phyloP scores from a whole-genome alignment of 768 basidiomycete species.

The Serendipita sp. region DNA sequence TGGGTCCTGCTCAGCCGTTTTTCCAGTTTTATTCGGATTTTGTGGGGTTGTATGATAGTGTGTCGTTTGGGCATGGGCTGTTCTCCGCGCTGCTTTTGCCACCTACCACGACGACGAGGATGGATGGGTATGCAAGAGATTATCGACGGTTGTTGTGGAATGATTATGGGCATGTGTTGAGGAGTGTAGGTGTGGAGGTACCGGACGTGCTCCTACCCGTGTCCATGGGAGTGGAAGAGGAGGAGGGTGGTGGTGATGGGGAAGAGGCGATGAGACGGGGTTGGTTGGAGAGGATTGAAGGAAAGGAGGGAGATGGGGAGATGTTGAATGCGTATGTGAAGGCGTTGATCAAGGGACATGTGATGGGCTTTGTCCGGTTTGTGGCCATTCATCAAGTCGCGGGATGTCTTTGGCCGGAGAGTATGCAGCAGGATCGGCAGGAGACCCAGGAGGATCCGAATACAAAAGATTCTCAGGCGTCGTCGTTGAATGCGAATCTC shows the following conservation, averaged over 20 bases:
- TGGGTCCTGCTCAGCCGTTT: slow-evolving; percentile 59
- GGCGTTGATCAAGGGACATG: slow-evolving; percentile 29
- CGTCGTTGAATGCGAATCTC: no score
- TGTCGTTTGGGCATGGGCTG: slow-evolving; percentile 67
- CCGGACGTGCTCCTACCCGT: slow-evolving; percentile 33
- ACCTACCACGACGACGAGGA: slow-evolving; percentile 49
- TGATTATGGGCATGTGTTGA: slow-evolving; percentile 54
- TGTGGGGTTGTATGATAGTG: slow-evolving; percentile 74
- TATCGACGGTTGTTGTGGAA: slow-evolving; percentile 75
- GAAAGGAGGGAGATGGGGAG: slow-evolving; percentile 27
- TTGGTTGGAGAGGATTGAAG: slow-evolving; percentile 60
- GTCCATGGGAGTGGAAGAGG: slow-evolving; percentile 4
- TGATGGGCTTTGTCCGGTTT: slow-evolving; percentile 44
- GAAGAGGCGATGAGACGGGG: slow-evolving; percentile 30
- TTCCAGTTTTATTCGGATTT: slow-evolving; percentile 92
- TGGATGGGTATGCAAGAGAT: slow-evolving; percentile 57
- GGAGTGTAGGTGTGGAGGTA: slow-evolving; percentile 37
- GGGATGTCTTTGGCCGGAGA: slow-evolving; percentile 55
- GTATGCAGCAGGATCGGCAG: slow-evolving; percentile 15
- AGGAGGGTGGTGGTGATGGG: slow-evolving; percentile 15
- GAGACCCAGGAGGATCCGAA: no score
- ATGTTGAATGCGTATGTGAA: slow-evolving; percentile 49
- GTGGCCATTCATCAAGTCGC: slow-evolving; percentile 72
- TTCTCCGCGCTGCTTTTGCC: slow-evolving; percentile 67
- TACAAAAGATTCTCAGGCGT: no score